These are phyloP conservation scores for Protomyces inouyei DNA, from an alignment of 1,139 yeast genomes.

Conservation along the genomic window DNA sequence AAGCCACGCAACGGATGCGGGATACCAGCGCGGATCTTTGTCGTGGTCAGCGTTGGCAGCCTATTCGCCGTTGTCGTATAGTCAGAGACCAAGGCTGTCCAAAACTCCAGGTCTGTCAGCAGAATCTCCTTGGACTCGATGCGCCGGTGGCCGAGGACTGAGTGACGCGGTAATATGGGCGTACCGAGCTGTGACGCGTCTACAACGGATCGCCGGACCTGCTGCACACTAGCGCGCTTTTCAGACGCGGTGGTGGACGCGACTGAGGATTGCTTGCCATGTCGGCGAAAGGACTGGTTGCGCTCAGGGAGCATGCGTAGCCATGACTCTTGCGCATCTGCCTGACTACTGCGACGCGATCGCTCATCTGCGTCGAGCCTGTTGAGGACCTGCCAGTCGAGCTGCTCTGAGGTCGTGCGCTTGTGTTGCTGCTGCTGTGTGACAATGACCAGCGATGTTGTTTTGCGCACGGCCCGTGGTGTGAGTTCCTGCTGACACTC, in stretches of 20 bases:
- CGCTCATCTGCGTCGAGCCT: background rate
- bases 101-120: conserved; percentile 38
- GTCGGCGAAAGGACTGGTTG: background rate
- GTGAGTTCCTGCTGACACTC: background rate
- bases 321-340: background rate
- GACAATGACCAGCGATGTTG: background rate
- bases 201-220: conserved; percentile 15
- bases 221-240: conserved; percentile 13
- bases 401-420: background rate
- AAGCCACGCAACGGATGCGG: conserved; percentile 43
- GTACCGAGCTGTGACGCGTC: conserved; percentile 10
- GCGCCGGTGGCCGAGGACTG: conserved; percentile 9
- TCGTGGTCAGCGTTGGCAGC: conserved; percentile 37
- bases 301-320: background rate
- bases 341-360: background rate
- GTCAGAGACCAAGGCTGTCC: conserved; percentile 41
- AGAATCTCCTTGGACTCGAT: conserved; percentile 22
- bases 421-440: background rate
- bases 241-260: background rate
- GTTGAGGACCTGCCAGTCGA: background rate
- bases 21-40: conserved; percentile 40
- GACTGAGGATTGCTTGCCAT: background rate
- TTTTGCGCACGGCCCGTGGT: background rate
- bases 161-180: background rate
- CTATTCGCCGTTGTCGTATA: conserved; percentile 38